Evolutionary conservation across 768 basidiomycete genomes (phyloP).

Genomic region (Rhodosporidiobolus sp.): DNA sequence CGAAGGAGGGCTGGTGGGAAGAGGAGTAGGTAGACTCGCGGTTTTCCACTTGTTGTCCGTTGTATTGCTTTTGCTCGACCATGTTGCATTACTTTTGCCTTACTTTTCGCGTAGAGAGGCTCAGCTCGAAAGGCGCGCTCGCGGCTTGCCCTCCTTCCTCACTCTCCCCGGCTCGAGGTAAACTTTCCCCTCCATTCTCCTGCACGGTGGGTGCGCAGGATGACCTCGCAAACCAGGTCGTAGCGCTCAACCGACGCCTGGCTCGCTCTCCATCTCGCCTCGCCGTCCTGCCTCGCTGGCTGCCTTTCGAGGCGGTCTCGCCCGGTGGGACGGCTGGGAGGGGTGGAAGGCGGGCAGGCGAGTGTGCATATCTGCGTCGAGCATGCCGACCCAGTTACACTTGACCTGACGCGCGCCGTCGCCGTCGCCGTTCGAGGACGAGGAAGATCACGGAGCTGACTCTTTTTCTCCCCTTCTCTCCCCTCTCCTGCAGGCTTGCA

Average conservation of each 20-base stretch:
- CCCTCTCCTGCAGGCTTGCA: neutral
- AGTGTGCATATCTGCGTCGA: neutral
- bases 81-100: no score
- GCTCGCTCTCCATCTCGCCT: no score
- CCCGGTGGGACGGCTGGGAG: neutral
- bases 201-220: neutral
- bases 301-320: neutral
- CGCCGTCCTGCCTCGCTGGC: neutral
- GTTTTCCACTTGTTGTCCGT: neutral
- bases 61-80: neutral
- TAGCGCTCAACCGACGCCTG: neutral
- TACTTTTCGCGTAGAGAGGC: neutral
- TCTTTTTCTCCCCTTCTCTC: neutral
- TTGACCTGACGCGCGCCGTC: slow-evolving; percentile 7
- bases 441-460: neutral
- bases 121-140: no score
- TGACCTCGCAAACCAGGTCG: slow-evolving; percentile 1
- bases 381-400: slow-evolving; percentile 17
- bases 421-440: neutral
- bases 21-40: slow-evolving; percentile 5
- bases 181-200: neutral
- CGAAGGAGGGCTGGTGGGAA: slow-evolving; percentile 35
- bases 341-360: neutral
- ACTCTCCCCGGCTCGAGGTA: neutral
- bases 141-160: neutral